phyloP scores from a whole-genome alignment of 805 yeast genomes.

The Candida koratica region DNA sequence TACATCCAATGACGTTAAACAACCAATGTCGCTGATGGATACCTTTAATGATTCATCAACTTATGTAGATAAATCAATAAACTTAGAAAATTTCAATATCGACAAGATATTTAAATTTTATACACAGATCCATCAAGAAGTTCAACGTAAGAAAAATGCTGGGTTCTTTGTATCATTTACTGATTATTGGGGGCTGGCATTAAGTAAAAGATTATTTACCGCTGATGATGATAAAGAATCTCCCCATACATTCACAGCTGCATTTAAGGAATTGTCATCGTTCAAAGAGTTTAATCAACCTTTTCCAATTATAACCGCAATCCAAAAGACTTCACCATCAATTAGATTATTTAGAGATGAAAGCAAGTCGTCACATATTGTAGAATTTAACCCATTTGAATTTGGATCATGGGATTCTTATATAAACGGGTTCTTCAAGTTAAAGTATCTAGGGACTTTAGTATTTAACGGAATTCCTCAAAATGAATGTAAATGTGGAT shows the following conservation, averaged over 20 bases:
- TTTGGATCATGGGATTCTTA: constrained; percentile 64
- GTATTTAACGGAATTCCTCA: constrained; percentile 42
- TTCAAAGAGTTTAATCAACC: constrained; percentile 42
- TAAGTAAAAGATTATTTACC: constrained; percentile 43
- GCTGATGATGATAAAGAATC: constrained; percentile 30
- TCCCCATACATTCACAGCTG: constrained; percentile 32
- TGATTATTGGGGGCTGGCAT: constrained; percentile 67
- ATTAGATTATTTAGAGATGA: constrained; percentile 18
- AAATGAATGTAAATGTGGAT: constrained; percentile 43
- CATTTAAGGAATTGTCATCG: constrained; percentile 24
- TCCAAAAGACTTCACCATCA: constrained; percentile 33
- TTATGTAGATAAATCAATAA: constrained; percentile 4
- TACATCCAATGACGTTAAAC: background rate
- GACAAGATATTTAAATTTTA: constrained; percentile 41
- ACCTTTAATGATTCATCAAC: background rate
- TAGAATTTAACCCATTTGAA: constrained; percentile 63
- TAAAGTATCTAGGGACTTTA: constrained; percentile 50
- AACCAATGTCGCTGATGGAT: background rate
- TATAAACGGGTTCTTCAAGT: constrained; percentile 44
- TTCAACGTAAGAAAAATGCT: constrained; percentile 45
- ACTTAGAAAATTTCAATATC: constrained; percentile 10
- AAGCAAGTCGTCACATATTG: constrained; percentile 40
- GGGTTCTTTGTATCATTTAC: constrained; percentile 59
- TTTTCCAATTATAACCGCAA: constrained; percentile 46
- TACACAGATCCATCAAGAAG: constrained; percentile 50